These are phyloP conservation scores for Trichoderma koningii DNA, from an alignment of 2,329 filamentous ascomycete genomes.

Conservation along the genomic window DNA sequence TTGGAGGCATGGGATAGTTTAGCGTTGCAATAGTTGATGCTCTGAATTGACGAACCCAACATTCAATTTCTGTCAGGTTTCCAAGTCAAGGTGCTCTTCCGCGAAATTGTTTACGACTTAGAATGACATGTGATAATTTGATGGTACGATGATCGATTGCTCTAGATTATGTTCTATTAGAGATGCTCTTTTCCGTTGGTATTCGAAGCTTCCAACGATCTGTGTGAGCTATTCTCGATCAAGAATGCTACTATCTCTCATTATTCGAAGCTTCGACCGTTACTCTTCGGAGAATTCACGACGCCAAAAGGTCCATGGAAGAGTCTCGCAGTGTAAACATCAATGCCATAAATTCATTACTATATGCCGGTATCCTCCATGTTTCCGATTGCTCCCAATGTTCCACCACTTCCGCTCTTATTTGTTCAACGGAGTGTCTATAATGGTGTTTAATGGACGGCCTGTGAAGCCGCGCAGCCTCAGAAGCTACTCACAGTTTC, in stretches of 20 bases:
- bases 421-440: background rate
- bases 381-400: too few species aligned
- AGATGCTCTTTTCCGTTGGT: too few species aligned
- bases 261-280: too few species aligned
- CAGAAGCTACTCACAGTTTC: slow-evolving; percentile 25
- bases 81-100: too few species aligned
- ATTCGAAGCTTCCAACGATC: too few species aligned
- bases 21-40: slow-evolving; percentile 18
- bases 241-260: too few species aligned
- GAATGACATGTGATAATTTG: background rate
- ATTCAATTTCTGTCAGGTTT: too few species aligned
- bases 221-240: too few species aligned
- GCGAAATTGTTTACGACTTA: too few species aligned
- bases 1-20: slow-evolving; percentile 28
- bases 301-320: too few species aligned
- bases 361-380: background rate
- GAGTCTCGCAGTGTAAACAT: background rate
- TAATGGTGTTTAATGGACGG: background rate
- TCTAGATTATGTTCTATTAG: too few species aligned
- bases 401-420: background rate
- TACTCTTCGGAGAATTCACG: too few species aligned
- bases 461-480: background rate
- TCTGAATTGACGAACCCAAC: background rate
- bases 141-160: background rate
- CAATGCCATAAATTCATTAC: slow-evolving; percentile 28